These are phyloP conservation scores for Platanus orientalis DNA, from an alignment of 164 flowering plant species.

Conservation along the genomic window DNA sequence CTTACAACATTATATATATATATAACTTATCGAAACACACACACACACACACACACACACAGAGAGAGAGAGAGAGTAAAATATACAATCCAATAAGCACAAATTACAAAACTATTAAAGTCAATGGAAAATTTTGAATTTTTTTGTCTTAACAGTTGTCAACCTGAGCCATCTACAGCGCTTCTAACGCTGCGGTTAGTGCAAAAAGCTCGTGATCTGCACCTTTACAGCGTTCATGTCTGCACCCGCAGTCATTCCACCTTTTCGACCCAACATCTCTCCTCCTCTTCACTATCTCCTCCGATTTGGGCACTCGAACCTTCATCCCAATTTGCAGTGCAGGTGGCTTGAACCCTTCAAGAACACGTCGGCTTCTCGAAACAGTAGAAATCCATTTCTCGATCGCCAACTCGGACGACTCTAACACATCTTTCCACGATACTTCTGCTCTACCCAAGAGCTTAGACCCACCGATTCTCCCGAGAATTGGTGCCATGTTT, in stretches of 20 bases:
- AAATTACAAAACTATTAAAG: too few relatives aligned
- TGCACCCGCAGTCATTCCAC: conserved; percentile 22
- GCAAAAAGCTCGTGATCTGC: conserved; percentile 22
- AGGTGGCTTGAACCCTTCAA: conserved; percentile 15
- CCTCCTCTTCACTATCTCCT: not conserved
- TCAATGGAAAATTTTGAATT: too few relatives aligned
- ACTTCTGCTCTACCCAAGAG: conserved; percentile 54
- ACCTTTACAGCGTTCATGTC: conserved; percentile 17
- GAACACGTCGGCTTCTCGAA: not conserved
- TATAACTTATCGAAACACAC: too few relatives aligned
- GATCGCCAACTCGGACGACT: conserved; percentile 36
- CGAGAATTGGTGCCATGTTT: conserved; percentile 15
- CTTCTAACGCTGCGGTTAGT: conserved; percentile 17
- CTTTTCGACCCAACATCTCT: conserved; percentile 1
- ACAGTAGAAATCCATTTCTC: conserved; percentile 37
- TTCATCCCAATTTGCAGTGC: conserved; percentile 20
- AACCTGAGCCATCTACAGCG: not conserved
- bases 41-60: too few relatives aligned
- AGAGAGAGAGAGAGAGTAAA: too few relatives aligned
- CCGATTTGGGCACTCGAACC: not conserved
- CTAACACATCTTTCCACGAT: conserved; percentile 49
- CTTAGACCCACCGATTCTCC: conserved; percentile 29
- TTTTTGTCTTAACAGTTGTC: too few relatives aligned
- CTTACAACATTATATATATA: too few relatives aligned
- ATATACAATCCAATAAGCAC: too few relatives aligned